These are phyloP conservation scores for Dioscorea dumetorum DNA, from an alignment of 106 monocot species.

Conservation along the genomic window DNA sequence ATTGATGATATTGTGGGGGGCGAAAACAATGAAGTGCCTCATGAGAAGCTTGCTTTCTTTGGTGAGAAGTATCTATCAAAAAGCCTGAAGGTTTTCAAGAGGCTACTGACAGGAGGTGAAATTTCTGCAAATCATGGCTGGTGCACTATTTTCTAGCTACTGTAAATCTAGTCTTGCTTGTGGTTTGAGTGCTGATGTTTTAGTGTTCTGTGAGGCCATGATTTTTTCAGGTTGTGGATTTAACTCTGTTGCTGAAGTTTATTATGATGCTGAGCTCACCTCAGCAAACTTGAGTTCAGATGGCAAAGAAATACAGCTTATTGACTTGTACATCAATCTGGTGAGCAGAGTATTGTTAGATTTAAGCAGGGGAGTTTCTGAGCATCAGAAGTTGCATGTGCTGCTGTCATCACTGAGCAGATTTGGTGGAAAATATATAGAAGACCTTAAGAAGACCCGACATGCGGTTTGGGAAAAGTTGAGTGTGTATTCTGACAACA, in stretches of 20 bases:
- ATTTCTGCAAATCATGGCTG: conserved; percentile 58
- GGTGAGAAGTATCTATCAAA: conserved; percentile 19
- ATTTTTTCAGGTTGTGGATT: conserved; percentile 69
- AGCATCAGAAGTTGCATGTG: conserved; percentile 28
- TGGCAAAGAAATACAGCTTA: conserved; percentile 18
- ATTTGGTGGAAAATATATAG: conserved; percentile 21
- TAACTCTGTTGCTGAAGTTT: conserved; percentile 34
- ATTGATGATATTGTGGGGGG: conserved; percentile 24
- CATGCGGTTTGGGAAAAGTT: conserved; percentile 64
- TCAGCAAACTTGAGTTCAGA: conserved; percentile 8
- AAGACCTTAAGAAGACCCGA: conserved; percentile 54
- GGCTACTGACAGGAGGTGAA: conserved; percentile 37
- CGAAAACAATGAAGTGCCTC: not conserved
- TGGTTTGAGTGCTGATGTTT: conserved; percentile 20
- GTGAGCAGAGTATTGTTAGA: conserved; percentile 26
- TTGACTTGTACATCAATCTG: conserved; percentile 39
- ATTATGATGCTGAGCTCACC: conserved; percentile 17
- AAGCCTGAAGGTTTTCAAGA: conserved; percentile 43
- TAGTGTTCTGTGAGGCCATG: conserved; percentile 50
- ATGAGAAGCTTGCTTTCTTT: conserved; percentile 9
- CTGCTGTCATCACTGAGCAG: conserved; percentile 70
- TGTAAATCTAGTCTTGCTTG: conserved; percentile 15
- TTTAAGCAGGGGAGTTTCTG: conserved; percentile 16
- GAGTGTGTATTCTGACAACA: conserved; percentile 51
- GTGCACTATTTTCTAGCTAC: conserved; percentile 48